Conservation (phyloP, 805 yeast genomes). For the Wickerhamomyces queroliae region DNA sequence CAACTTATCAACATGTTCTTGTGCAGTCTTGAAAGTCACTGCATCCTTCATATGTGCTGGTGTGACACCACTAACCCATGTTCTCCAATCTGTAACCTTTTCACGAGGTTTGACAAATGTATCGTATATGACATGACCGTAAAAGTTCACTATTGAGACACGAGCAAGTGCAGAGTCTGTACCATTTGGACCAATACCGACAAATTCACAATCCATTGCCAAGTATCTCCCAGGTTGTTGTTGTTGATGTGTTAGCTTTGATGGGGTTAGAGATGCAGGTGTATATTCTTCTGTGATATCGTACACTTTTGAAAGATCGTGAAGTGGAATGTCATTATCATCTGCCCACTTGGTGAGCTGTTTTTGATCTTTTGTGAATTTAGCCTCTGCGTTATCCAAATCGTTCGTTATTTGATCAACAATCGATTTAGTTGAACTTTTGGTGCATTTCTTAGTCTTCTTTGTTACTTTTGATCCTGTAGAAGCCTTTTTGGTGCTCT, state of each 20-base stretch:
- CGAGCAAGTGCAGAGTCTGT: conserved; percentile 69
- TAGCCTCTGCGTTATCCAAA: conserved; percentile 7
- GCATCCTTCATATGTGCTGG: conserved; percentile 69
- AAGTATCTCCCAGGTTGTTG: conserved; percentile 62
- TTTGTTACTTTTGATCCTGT: conserved; percentile 1
- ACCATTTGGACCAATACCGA: conserved; percentile 81
- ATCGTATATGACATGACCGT: conserved; percentile 69
- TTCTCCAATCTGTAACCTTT: conserved; percentile 83
- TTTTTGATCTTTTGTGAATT: conserved; percentile 1
- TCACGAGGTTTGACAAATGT: conserved; percentile 70
- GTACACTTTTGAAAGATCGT: conserved; percentile 17
- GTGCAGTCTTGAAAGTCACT: conserved; percentile 61
- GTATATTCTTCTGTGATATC: conserved; percentile 3
- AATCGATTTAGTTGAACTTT: conserved; percentile 10
- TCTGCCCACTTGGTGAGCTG: conserved; percentile 20
- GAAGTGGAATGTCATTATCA: conserved; percentile 20
- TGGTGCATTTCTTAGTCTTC: conserved; percentile 3
- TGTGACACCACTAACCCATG: conserved; percentile 84
- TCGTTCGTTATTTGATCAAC: conserved; percentile 11
- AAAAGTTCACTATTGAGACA: conserved; percentile 80
- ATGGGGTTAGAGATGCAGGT: conserved; percentile 6
- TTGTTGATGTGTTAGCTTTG: conserved; percentile 23
- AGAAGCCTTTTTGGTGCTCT: conserved; percentile 3
- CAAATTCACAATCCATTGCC: conserved; percentile 92
- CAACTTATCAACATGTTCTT: conserved; percentile 44